These are phyloP conservation scores for Ophiostoma pallidulum DNA, from an alignment of 2,329 filamentous ascomycete species.

Conservation along the genomic window DNA sequence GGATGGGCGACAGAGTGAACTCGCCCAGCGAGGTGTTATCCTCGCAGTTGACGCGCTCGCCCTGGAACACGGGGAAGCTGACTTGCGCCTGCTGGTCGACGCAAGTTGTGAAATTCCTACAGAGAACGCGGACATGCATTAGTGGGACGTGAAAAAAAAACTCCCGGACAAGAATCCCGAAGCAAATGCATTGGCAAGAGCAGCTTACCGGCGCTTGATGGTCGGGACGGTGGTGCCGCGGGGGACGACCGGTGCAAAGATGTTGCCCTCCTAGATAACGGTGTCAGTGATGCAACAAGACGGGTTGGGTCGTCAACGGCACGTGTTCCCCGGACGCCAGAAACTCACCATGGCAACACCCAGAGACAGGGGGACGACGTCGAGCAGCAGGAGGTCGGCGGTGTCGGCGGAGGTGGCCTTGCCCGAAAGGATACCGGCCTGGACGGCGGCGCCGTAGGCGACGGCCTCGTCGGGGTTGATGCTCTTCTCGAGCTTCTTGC, in stretches of 20 bases:
- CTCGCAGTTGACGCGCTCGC: slow-evolving; percentile 95
- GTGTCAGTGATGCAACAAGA: no score
- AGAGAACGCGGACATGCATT: no score
- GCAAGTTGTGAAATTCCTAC: slow-evolving; percentile 92
- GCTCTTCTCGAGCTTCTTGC: slow-evolving; percentile 99
- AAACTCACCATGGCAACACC: slow-evolving; percentile 81
- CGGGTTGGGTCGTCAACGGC: no score
- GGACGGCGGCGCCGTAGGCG: slow-evolving; percentile 95
- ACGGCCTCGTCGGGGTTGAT: slow-evolving; percentile 99
- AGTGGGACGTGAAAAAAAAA: not conserved
- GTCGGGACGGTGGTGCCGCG: slow-evolving; percentile 68
- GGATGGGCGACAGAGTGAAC: slow-evolving; percentile 84
- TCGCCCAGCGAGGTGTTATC: slow-evolving; percentile 97
- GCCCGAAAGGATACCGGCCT: slow-evolving; percentile 96
- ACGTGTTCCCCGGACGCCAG: no score
- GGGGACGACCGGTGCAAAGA: slow-evolving; percentile 88
- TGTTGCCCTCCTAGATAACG: no score
- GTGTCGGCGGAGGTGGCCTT: slow-evolving; percentile 96
- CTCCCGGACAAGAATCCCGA: not conserved
- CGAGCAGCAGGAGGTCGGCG: slow-evolving; percentile 85
- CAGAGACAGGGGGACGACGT: slow-evolving; percentile 91
- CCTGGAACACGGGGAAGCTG: slow-evolving; percentile 89
- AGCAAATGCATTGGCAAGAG: not conserved
- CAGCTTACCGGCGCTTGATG: slow-evolving; percentile 57
- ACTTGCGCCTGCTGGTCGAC: slow-evolving; percentile 62